phyloP scores from a whole-genome alignment of 176 grass and related monocot genomes.

The Musa itinerans region DNA sequence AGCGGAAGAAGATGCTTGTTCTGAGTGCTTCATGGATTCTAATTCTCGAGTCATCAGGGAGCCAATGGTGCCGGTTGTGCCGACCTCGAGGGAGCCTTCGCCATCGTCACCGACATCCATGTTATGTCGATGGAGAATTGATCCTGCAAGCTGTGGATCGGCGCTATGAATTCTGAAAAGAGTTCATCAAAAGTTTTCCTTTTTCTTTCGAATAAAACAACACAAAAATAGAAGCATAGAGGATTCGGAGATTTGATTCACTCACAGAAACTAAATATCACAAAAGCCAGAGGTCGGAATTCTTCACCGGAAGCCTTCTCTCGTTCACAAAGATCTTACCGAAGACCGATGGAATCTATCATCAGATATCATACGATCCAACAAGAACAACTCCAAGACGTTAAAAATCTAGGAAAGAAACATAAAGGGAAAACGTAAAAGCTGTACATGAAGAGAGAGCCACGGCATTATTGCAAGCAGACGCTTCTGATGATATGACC shows the following conservation, averaged over 20 bases:
- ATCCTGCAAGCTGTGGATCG: too few relatives aligned
- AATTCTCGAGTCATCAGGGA: constrained; percentile 77
- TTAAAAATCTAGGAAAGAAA: background rate
- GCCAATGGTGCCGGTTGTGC: constrained; percentile 69
- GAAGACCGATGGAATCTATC: background rate
- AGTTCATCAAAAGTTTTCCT: too few relatives aligned
- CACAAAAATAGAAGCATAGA: too few relatives aligned
- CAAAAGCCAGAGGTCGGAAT: too few relatives aligned
- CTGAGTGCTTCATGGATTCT: constrained; percentile 39
- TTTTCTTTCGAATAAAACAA: too few relatives aligned
- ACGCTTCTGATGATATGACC: too few relatives aligned
- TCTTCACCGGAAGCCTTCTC: too few relatives aligned
- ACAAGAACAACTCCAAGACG: background rate
- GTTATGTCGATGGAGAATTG: background rate
- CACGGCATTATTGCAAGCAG: too few relatives aligned
- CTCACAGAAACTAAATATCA: too few relatives aligned
- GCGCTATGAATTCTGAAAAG: too few relatives aligned
- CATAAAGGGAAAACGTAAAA: background rate
- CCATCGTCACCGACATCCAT: background rate
- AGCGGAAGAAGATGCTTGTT: constrained; percentile 25
- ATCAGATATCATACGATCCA: background rate
- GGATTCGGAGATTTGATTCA: too few relatives aligned
- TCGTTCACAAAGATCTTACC: background rate
- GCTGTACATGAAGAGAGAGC: too few relatives aligned
- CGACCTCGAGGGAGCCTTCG: constrained; percentile 42